Base-by-base conservation (phyloP, 257 asterid species). In the Penstemon barbatus region DNA sequence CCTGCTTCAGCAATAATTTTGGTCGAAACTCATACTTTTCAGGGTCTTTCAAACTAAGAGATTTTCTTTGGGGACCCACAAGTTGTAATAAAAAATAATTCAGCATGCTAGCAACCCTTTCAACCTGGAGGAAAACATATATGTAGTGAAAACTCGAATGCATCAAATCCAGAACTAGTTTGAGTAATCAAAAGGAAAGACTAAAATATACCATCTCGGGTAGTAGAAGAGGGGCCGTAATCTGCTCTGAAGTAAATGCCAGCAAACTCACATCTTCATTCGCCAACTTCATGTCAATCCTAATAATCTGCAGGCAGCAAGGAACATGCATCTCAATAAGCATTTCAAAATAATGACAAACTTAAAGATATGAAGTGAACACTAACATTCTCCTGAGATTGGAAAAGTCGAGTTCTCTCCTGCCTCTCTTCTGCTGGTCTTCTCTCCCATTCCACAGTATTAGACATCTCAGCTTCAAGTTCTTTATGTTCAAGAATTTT, bases 41-140 rank as follows among this genome's bases (percentile, higher is more conserved):
- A 61, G 97, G 99, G 71, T 94, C 99, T 83, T 89, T 94, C 80
- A 94, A 82, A 78, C 73, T 91, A 60, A 91, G 97, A 50, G 97
- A 94, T 82, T 86, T 94, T 78, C 97, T 82, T 69, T 94, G 97
- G 39, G 99, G 99, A 5, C 99, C 99, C 71, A 94, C 97, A 36
- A 94, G 92, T 83, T 90, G 99, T 57, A 91, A 81, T 59, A 94
- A 63, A 69, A 94, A 94, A 76, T 94, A 94, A 78, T 94, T 94
- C 80, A 94, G 86, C 99, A 94, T 94, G 79, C 99, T 87, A 63
- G 99, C 96, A 79, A 94, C 93, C 83, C 99, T 89, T 66, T 91
- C 99, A 62, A 94, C 99, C 99, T 93, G 82, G 66, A 75, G 57
- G 45, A 75, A 6, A 71, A 63, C 45, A 67, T 57, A 54, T 54